Base-by-base conservation (phyloP, 441 rosid genomes). In the Bruguiera hainesii region DNA sequence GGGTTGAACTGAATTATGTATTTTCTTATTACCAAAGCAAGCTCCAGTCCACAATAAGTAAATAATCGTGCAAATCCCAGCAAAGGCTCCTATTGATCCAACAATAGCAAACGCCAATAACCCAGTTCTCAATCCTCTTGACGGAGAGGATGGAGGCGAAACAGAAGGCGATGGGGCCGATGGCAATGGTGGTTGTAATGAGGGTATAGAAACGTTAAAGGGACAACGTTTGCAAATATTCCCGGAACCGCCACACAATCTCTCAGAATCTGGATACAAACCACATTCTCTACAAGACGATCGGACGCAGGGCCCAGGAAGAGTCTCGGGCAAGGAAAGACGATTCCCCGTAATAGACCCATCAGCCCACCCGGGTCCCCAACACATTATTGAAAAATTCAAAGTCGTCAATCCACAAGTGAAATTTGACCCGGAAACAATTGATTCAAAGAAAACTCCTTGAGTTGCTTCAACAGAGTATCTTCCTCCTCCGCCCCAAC, bases 31-130 rank as follows among this genome's bases (percentile, higher is more conserved):
- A 26, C 87, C 89, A 64, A 82, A 79, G 71, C 78, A 87, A 71
- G 68, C 85, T 7, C 94, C 97, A 0, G 78, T 78, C 95, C 96
- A 89, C 19, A 87, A 73, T 67, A 92, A 89, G 68, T 91, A 94
- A 33, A 84, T 69, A 7, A 85, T 49, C 2, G 85, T 75, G 56
- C 96, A 89, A 35, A 87, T 74, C 19, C 97, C 93, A 0, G 83
- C 64, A 7, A 88, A 72, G 11, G 70, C 78, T 19, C 98, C 98
- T 1, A 94, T 64, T 3, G 96, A 85, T 64, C 98, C 98, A 23
- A 88, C 73, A 46, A 94, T 68, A 33, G 82, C 81, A 63, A 88
- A 91, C 48, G 80, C 89, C 75, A 88, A 67, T 21, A 91, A 76
- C 50, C 89, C 87, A 31, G 71, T 79, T 2, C 72, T 88, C 67